A percentile compares a stretch with the other conserved stretches of the same genome.
Conservation (phyloP, 2,329 filamentous ascomycete genomes). For the Cladosporium sp. region DNA sequence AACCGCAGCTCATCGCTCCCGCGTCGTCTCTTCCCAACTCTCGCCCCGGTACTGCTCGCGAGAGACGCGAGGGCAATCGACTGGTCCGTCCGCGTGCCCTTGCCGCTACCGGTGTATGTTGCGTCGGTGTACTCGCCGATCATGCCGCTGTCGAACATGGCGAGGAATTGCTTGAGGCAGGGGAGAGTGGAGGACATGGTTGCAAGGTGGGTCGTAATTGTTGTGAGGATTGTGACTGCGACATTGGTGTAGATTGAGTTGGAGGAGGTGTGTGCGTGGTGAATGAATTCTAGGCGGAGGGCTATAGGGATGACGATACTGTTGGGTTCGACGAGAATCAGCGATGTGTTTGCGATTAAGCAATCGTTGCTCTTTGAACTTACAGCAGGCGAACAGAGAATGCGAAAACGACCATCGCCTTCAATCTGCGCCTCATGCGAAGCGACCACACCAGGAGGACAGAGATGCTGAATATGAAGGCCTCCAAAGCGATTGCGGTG, state of each 20-base stretch:
- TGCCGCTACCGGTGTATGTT: conserved; percentile 3
- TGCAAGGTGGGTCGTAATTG: conserved; percentile 23
- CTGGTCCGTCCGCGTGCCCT: background rate
- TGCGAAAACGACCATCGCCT: conserved; percentile 18
- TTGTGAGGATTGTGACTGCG: conserved; percentile 17
- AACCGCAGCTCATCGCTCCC: background rate
- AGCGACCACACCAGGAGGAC: conserved; percentile 22
- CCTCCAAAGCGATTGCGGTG: conserved; percentile 18
- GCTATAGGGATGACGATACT: conserved; percentile 3
- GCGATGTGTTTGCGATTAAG: background rate
- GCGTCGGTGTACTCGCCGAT: conserved; percentile 5
- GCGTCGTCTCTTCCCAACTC: background rate
- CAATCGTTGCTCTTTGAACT: background rate
- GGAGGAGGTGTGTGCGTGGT: background rate
- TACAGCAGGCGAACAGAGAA: conserved; percentile 23
- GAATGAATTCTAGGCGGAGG: conserved; percentile 5
- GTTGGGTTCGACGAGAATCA: background rate
- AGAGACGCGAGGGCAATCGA: conserved; percentile 3
- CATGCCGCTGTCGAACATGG: conserved; percentile 15
- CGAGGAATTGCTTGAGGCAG: conserved; percentile 26
- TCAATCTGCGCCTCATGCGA: conserved; percentile 21
- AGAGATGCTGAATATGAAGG: conserved; percentile 19
- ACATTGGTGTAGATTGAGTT: conserved; percentile 14
- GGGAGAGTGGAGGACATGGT: conserved; percentile 26
- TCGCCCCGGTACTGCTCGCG: background rate